Evolutionary conservation across 129 eudicot genomes (phyloP).

Genomic region (Rutidosis leptorrhynchoides): DNA sequence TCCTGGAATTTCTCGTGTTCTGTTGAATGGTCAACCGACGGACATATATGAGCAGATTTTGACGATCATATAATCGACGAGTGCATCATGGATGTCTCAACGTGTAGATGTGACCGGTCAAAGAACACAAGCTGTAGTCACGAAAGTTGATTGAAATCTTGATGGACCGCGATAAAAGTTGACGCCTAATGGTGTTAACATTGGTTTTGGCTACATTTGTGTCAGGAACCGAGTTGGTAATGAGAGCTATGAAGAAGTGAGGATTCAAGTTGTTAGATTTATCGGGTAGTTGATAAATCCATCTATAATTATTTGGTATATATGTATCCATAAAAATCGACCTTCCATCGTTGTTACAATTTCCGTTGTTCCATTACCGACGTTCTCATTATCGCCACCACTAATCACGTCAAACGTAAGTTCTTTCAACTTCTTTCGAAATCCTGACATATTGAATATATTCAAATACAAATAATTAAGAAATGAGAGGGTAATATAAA

Average conservation of each 20-base stretch:
- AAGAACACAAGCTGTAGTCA: slow-evolving; percentile 34
- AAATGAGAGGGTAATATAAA: too few relatives aligned
- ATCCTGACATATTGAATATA: too few relatives aligned
- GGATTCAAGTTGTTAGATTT: slow-evolving; percentile 20
- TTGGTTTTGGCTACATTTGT: slow-evolving; percentile 45
- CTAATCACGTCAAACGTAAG: too few relatives aligned
- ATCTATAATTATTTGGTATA: too few relatives aligned
- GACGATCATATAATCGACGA: slow-evolving; percentile 25
- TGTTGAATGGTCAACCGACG: slow-evolving; percentile 45
- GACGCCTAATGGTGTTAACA: slow-evolving; percentile 26
- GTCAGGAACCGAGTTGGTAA: slow-evolving; percentile 37
- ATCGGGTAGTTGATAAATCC: slow-evolving; percentile 19
- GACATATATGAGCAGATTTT: slow-evolving; percentile 43
- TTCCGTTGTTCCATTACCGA: too few relatives aligned
- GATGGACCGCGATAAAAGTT: slow-evolving; percentile 37
- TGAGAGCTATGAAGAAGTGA: slow-evolving; percentile 31
- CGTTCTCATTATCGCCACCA: too few relatives aligned
- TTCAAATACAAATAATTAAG: too few relatives aligned
- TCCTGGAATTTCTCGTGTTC: slow-evolving; percentile 46
- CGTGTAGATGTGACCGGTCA: slow-evolving; percentile 25
- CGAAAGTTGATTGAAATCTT: slow-evolving; percentile 27
- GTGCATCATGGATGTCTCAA: slow-evolving; percentile 38
- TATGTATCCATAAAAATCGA: too few relatives aligned
- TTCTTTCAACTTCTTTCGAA: too few relatives aligned
- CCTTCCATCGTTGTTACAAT: too few relatives aligned